These are phyloP conservation scores for Rhamnella rubrinervis DNA, from an alignment of 331 rosid species.

Conservation along the genomic window DNA sequence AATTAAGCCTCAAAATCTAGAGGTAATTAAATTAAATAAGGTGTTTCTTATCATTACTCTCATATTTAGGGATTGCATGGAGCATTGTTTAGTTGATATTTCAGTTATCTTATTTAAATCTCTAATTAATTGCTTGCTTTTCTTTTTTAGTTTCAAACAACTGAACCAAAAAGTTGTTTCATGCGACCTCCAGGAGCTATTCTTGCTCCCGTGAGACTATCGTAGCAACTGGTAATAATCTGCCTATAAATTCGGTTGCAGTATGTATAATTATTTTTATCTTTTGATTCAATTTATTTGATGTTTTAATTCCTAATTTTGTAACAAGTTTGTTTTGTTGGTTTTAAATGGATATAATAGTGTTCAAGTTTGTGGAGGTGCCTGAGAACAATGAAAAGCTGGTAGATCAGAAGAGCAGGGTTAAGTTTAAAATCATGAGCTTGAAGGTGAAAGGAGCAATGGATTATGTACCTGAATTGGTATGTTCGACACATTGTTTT, in stretches of 20 bases:
- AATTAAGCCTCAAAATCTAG: background rate
- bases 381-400: conserved; percentile 86
- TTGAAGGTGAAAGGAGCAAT: conserved; percentile 85
- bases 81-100: background rate
- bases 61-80: background rate
- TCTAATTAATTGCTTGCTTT: conserved; percentile 26
- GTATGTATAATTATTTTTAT: background rate
- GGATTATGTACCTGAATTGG: conserved; percentile 92
- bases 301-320: background rate
- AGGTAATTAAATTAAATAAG: background rate
- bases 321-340: conserved; percentile 9
- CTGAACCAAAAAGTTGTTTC: conserved; percentile 95
- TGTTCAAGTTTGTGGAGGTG: conserved; percentile 88
- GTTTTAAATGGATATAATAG: conserved; percentile 38
- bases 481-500: conserved; percentile 34
- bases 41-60: background rate
- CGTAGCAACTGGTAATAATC: conserved; percentile 72
- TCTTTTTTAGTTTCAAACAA: conserved; percentile 77
- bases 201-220: conserved; percentile 85
- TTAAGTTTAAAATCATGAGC: conserved; percentile 94
- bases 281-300: background rate
- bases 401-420: conserved; percentile 67
- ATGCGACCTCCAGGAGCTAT: conserved; percentile 98
- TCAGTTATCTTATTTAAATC: conserved; percentile 1
- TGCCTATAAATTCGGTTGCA: background rate